These are phyloP conservation scores for Melocanna baccifera DNA, from an alignment of 176 grass and related monocot species.

Conservation along the genomic window DNA sequence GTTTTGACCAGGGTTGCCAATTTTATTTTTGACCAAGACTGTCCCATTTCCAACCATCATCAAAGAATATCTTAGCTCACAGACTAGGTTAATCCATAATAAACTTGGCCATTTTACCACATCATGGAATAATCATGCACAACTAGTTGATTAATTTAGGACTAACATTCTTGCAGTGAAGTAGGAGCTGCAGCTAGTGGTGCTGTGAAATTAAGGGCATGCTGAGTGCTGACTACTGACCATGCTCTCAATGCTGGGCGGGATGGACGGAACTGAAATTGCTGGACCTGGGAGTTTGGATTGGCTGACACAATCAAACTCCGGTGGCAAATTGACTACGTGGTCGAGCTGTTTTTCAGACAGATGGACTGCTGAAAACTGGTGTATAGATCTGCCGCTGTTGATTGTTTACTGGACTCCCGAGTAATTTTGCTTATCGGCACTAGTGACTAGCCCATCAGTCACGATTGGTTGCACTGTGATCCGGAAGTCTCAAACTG, in stretches of 20 bases:
- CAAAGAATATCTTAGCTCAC: too few species aligned
- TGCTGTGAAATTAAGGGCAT: conserved; percentile 45
- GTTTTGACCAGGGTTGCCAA: neutral
- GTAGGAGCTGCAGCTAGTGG: conserved; percentile 58
- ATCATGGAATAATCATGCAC: too few species aligned
- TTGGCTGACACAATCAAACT: conserved; percentile 62
- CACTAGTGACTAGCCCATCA: neutral
- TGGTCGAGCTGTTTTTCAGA: conserved; percentile 50
- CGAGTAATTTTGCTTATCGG: conserved; percentile 50
- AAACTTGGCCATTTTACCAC: too few species aligned
- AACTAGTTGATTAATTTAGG: too few species aligned
- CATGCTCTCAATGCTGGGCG: conserved; percentile 58
- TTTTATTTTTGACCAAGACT: neutral
- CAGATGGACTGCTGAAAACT: conserved; percentile 56
- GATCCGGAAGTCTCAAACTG: too few species aligned
- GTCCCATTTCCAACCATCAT: too few species aligned
- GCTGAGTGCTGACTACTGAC: conserved; percentile 8
- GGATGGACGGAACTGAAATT: conserved; percentile 62
- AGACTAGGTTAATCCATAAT: too few species aligned
- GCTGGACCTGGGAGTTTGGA: conserved; percentile 54
- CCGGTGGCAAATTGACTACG: conserved; percentile 53
- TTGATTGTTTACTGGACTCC: conserved; percentile 61
- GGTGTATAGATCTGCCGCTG: conserved; percentile 44
- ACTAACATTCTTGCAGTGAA: too few species aligned
- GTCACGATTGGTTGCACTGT: too few species aligned